These are phyloP conservation scores for Cladosporium sp. DNA, from an alignment of 2,329 filamentous ascomycete genomes.

Conservation along the genomic window DNA sequence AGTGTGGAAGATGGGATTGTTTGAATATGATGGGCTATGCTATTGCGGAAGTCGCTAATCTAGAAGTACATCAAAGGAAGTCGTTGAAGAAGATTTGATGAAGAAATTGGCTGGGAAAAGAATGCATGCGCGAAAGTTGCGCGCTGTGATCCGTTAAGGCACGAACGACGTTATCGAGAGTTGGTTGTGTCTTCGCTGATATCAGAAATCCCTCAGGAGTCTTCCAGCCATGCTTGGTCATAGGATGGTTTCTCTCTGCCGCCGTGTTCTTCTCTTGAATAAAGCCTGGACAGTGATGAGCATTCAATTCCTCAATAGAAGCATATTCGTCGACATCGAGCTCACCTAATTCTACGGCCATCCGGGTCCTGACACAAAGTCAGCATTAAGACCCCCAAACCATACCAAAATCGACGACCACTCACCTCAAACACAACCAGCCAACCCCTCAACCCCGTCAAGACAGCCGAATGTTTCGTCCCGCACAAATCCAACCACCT, in stretches of 20 bases:
- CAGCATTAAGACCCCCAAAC: background rate
- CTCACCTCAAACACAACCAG: conserved; percentile 13
- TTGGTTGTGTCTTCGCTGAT: too few species aligned
- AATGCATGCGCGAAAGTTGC: too few species aligned
- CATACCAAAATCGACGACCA: too few species aligned
- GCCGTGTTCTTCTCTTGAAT: conserved; percentile 6
- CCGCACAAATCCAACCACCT: conserved; percentile 8
- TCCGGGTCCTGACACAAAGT: background rate
- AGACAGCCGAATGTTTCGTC: conserved; percentile 5
- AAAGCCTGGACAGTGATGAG: background rate
- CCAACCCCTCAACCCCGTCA: conserved; percentile 11
- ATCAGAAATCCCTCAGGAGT: background rate
- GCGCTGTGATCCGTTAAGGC: too few species aligned
- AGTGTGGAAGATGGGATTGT: too few species aligned
- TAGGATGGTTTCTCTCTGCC: conserved; percentile 9
- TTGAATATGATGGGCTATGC: too few species aligned
- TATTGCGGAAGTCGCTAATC: too few species aligned
- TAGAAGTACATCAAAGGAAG: too few species aligned
- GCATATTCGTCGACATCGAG: background rate
- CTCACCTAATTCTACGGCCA: conserved; percentile 2
- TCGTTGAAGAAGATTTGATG: too few species aligned
- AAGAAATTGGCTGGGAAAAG: too few species aligned
- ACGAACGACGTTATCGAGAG: too few species aligned
- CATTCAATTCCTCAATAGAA: background rate
- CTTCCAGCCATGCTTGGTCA: conserved; percentile 7